phyloP scores from a whole-genome alignment of 495 filamentous ascomycete species.

The Trichoderma parareesei region DNA sequence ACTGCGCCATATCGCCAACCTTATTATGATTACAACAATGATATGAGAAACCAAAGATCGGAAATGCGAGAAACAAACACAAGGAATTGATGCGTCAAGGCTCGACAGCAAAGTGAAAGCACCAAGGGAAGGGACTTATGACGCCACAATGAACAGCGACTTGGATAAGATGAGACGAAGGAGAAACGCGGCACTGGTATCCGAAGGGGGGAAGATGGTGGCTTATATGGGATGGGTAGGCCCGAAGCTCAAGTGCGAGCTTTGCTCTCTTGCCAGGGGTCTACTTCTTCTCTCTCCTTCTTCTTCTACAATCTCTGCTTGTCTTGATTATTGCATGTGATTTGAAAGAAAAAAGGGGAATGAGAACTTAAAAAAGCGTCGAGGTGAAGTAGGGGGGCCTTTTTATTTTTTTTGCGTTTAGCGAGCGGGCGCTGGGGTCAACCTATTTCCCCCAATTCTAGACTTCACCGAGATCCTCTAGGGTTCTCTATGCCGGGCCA shows the following conservation, averaged over 20 bases:
- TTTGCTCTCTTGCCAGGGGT: background rate
- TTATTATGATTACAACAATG: background rate
- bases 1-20: constrained; percentile 1
- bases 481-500: background rate
- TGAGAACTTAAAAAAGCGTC: background rate
- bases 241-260: background rate
- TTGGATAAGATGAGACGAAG: background rate
- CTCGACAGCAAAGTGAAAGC: no score
- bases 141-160: no score
- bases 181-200: background rate
- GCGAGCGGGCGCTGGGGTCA: background rate
- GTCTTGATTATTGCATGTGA: background rate
- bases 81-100: background rate
- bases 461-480: background rate
- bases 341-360: background rate
- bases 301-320: background rate
- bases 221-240: background rate
- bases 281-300: background rate
- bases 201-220: background rate
- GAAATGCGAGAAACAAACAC: background rate
- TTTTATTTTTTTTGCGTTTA: background rate
- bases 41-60: background rate
- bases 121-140: no score
- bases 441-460: background rate
- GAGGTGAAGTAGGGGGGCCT: background rate